Base-by-base conservation (phyloP, 2,329 filamentous ascomycete genomes). In the Dactylellina parvicollis region DNA sequence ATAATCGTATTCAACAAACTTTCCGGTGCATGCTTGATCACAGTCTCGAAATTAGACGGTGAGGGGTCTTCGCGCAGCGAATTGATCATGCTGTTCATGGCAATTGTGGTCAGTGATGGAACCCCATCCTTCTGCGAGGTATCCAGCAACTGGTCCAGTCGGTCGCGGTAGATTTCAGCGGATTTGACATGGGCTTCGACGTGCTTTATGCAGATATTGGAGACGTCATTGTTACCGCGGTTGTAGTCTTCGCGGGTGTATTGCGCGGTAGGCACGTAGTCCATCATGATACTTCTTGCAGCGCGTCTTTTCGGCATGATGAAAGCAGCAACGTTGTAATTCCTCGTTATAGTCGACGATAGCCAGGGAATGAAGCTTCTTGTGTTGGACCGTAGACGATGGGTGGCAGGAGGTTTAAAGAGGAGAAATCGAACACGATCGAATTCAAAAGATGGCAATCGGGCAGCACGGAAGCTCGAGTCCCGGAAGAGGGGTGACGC, bases 51-150 rank as follows among this genome's bases (percentile, higher is more conserved):
- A 54, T 65, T 57, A 28, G 57, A 72, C 18, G 24, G 44, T 2
- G 56, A 56, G 2, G 65, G 61, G 26, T 67, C 70, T 12, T 75
- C 50, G 8, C 70, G 54, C 38, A 76, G 59, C 5, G 66, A 75
- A 50, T 65, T 64, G 32, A 71, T 75, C 16, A 75, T 73, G 38
- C 69, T 73, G 24, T 66, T 73, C n/a, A 73, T 73, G 4, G 69
- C 60, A 38, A 73, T 73, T 4, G 60, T 66, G 34, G 69, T 73
- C 40, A 73, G 40, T 10, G 69, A 14, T n/a, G 60, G 69, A n/a
- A 73, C 62, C 12, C 46, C 54, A 30, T 50, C 10, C 10, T 18
- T 28, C 16, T 38, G 42, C 7, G 60, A 47, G 3, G 40, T 47
- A 24, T 52, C 49, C n/a, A 73, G 24, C 42, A 73, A 24, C 34